These are phyloP conservation scores for Apiotrichum mycotoxinovorans DNA, from an alignment of 1,284 basidiomycete species.

Conservation along the genomic window DNA sequence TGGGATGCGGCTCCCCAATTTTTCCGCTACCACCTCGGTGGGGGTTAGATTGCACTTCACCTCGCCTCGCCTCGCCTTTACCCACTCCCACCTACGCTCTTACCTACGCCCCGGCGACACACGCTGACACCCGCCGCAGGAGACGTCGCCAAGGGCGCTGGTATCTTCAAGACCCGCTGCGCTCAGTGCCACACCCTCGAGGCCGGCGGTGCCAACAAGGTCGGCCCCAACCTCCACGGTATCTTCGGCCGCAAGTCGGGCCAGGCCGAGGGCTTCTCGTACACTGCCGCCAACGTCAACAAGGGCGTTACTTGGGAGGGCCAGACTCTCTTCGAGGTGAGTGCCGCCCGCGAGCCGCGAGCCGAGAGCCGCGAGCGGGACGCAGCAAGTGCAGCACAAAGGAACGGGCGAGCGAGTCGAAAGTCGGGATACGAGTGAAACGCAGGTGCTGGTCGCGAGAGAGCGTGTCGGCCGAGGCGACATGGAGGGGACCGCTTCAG, in stretches of 20 bases:
- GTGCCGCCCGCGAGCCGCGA: conserved; percentile 6
- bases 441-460: no score
- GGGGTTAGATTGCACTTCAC: no score
- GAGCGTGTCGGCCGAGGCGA: no score
- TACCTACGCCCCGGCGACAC: background rate
- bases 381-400: no score
- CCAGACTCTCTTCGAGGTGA: conserved; percentile 45
- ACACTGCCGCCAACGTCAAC: conserved; percentile 94
- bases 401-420: no score
- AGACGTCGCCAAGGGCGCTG: conserved; percentile 82
- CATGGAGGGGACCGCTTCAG: background rate
- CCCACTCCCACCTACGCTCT: background rate
- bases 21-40: no score
- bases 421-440: no score
- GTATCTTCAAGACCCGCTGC: conserved; percentile 76
- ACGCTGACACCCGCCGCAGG: conserved; percentile 54
- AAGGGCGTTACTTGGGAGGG: conserved; percentile 77
- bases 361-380: background rate
- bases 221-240: conserved; percentile 94
- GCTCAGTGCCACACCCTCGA: conserved; percentile 94
- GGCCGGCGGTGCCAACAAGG: conserved; percentile 64
- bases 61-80: background rate
- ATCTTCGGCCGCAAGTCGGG: conserved; percentile 83
- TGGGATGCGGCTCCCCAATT: no score
- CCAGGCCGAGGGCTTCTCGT: conserved; percentile 79